phyloP scores from a whole-genome alignment of 106 monocot genomes.

The Apostasia shenzhenica region DNA sequence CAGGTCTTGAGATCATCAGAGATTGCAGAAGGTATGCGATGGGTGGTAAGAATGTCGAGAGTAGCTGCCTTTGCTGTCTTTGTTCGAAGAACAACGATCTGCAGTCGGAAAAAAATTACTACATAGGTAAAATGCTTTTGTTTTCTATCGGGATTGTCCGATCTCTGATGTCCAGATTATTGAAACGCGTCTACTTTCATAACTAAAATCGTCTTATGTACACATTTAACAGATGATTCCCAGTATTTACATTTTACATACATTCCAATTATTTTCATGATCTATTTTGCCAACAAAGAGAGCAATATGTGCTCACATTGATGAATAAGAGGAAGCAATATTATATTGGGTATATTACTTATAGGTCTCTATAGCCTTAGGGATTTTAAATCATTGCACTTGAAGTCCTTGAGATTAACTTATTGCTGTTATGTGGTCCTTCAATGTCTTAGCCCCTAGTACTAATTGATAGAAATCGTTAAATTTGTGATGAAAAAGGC shows the following conservation, averaged over 20 bases:
- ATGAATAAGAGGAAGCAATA: no score
- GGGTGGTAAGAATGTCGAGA: slow-evolving; percentile 73
- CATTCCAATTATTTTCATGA: not conserved
- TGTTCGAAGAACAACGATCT: slow-evolving; percentile 84
- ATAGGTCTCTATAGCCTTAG: no score
- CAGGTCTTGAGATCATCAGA: slow-evolving; percentile 70
- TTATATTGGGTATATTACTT: no score
- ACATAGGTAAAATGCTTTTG: not conserved
- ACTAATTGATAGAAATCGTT: no score
- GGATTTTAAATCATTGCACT: no score
- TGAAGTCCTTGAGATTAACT: no score
- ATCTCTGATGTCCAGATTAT: not conserved
- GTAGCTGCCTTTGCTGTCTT: slow-evolving; percentile 84
- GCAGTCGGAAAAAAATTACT: slow-evolving; percentile 9
- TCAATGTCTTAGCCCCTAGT: no score
- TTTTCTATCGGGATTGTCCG: not conserved
- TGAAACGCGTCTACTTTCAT: not conserved
- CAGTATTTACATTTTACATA: not conserved
- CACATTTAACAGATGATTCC: not conserved
- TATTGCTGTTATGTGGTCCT: no score
- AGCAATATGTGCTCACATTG: no score
- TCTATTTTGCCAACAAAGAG: no score
- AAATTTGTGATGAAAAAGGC: no score
- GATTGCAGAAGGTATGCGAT: slow-evolving; percentile 87
- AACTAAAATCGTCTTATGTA: not conserved